Base-by-base conservation (phyloP, 2,329 filamentous ascomycete genomes). In the Rutstroemia sp. region DNA sequence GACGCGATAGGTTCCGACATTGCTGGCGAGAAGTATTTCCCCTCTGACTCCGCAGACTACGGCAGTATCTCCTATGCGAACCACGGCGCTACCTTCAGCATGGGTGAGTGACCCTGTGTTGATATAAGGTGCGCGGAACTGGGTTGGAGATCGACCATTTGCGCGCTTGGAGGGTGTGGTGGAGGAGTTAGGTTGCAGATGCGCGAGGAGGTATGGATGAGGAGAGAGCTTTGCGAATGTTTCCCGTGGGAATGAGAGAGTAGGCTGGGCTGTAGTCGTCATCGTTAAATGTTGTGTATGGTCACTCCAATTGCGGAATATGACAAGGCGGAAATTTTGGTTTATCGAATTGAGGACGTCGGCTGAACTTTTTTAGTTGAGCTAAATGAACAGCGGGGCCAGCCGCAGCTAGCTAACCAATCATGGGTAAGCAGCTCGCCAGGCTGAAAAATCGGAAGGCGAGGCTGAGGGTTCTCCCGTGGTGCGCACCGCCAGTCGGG, bases 11-110 rank as follows among this genome's bases (percentile, higher is more conserved):
- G 82, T 84, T 49, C 86, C 85, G 58, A 95, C 89, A 69, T 90
- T 84, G 50, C 81, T 79, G 2, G 87, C 85, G 49, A 85, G 78
- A 25, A 99, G 77, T 6, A 95, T 85, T 73, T 99, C 94, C 52
- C 80, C 92, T 46, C 92, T 84, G 19, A 99, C 84, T 57, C 92
- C 94, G 69, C 92, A 96, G 39, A 99, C 92, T n/a, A 92, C 90
- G 1, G 90, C 91, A 1, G 92, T 97, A 71, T 95, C 90, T 48
- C 94, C 94, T 52, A 88, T 77, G 38, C 94, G 83, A 50, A 97
- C 88, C 0, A 97, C 86, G 0, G 92, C 87, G 66, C 90, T 95
- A 52, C 94, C 94, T 69, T 95, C 86, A 56, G 90, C 87, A 71
- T 99, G 91, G 0, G 90, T 89, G 50, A 99, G 77, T 21, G 90